Base-by-base conservation (phyloP, 208 protist genomes). In the Angomonas deanei region DNA sequence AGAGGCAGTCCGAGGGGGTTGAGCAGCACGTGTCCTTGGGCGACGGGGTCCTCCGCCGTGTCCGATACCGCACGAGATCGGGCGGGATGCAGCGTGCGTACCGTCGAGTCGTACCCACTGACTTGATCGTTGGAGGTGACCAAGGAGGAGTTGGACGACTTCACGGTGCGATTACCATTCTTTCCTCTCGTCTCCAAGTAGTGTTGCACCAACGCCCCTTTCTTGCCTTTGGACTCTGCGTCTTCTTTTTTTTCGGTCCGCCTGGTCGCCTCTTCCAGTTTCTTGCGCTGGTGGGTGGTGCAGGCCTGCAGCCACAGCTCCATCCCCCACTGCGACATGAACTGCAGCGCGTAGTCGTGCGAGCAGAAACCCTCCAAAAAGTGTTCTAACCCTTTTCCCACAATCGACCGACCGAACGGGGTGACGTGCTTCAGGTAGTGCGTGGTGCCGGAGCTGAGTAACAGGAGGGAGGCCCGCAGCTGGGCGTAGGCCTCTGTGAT, bases 221-320 rank as follows among this genome's bases (percentile, higher is more conserved):
- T 42, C 36, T 15, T 15, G 15, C 36, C 36, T 42, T n/a, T n/a
- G n/a, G 36, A 15, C 15, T 42, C 36, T 42, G 8, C 11, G 36
- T 42, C 36, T 15, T 42, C 15, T 42, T 42, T 8, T 42, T 42
- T 42, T 26, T 6, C 23, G n/a, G 8, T 6, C 21, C 47, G 47
- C 8, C 47, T 5, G 11, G 5, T 5, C 11, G 11, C 47, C 23
- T 15, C 47, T 62, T 34, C 13, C 67, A 31, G 8, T 60, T n/a
- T n/a, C 19, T 15, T 53, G 8, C 23, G 47, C 6, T 8, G n/a
- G n/a, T 26, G 36, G 5, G 47, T n/a, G 19, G 78, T 67, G 68
- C 84, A 91, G 39, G 81, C 68, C 61, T 64, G 78, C 1, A 83
- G 11, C 80, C 77, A 91, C 50, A 91, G 65, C 46, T 71, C 70